Conservation (phyloP, 2,329 filamentous ascomycete genomes). For the Cercospora sp. region DNA sequence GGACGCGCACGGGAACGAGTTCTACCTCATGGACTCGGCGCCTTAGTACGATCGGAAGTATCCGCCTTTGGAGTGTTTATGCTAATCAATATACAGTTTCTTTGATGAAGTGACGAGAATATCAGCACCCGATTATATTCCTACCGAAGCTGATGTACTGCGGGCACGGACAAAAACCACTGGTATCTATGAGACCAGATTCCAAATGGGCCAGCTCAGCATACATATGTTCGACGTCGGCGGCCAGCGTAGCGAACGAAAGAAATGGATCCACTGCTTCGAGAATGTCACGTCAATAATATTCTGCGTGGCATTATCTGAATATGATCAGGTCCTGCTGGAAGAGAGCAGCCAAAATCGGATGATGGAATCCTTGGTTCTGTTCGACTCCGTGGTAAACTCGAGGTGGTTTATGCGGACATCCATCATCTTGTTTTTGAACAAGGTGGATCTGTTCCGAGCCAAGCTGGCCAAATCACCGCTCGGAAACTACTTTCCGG, state of each 20-base stretch:
- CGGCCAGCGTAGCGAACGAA: slow-evolving; percentile 92
- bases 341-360: slow-evolving; percentile 99
- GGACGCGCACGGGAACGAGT: slow-evolving; percentile 86
- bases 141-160: slow-evolving; percentile 90
- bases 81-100: slow-evolving; percentile 63
- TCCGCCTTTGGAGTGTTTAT: slow-evolving; percentile 13
- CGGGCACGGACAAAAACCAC: slow-evolving; percentile 97
- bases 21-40: slow-evolving; percentile 98
- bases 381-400: slow-evolving; percentile 98
- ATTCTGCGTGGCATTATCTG: slow-evolving; percentile 95
- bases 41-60: slow-evolving; percentile 67
- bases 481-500: slow-evolving; percentile 91
- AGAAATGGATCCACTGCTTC: slow-evolving; percentile 99
- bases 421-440: slow-evolving; percentile 96
- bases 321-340: slow-evolving; percentile 95
- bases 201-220: slow-evolving; percentile 97
- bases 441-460: slow-evolving; percentile 98
- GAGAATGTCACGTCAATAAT: slow-evolving; percentile 99
- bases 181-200: slow-evolving; percentile 97
- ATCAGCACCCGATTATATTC: slow-evolving; percentile 79
- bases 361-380: slow-evolving; percentile 96
- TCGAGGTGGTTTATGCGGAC: slow-evolving; percentile 99
- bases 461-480: slow-evolving; percentile 89
- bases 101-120: slow-evolving; percentile 91
- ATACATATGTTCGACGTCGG: slow-evolving; percentile 99